Percentiles rank a stretch among this genome's conserved stretches.
These are phyloP conservation scores for Pythium aphanidermatum DNA, from an alignment of 352 stramenopile genomes.

Conservation along the genomic window DNA sequence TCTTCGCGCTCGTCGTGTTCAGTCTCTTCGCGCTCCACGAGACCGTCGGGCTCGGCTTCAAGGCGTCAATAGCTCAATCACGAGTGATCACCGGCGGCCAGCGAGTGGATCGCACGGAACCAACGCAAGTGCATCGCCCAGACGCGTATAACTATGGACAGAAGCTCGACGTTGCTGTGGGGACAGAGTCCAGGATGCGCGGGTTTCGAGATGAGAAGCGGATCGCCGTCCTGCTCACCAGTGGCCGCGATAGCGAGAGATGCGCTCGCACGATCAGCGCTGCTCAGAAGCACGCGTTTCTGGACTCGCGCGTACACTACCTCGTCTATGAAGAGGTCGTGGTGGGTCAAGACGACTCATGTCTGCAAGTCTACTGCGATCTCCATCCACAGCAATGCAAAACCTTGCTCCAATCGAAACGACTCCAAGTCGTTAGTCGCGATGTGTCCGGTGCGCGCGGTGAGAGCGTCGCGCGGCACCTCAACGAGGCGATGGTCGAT, in stretches of 20 bases:
- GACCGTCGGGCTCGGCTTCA: slow-evolving; percentile 1
- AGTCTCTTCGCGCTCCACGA: slow-evolving; percentile 10
- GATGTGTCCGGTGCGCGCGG: slow-evolving; percentile 57
- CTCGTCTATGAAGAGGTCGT: slow-evolving; percentile 71
- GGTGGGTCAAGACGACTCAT: slow-evolving; percentile 51
- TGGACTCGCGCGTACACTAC: slow-evolving; percentile 45
- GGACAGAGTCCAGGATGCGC: too few relatives aligned
- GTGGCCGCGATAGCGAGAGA: slow-evolving; percentile 44
- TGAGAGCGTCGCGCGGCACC: slow-evolving; percentile 36
- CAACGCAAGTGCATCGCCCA: too few relatives aligned
- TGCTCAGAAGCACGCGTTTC: slow-evolving; percentile 32
- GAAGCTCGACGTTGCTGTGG: too few relatives aligned
- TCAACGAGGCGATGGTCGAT: slow-evolving; percentile 63
- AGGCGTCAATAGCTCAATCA: too few relatives aligned
- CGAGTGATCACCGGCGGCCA: too few relatives aligned
- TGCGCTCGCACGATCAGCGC: slow-evolving; percentile 54
- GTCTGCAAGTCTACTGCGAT: slow-evolving; percentile 55
- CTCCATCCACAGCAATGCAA: slow-evolving; percentile 37
- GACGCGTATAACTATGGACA: too few relatives aligned
- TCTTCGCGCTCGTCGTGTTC: slow-evolving; percentile 9
- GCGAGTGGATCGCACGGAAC: too few relatives aligned
- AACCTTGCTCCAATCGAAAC: slow-evolving; percentile 36
- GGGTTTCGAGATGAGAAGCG: slow-evolving; percentile 67
- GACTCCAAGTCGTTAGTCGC: slow-evolving; percentile 43
- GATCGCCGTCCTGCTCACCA: slow-evolving; percentile 70